These are phyloP conservation scores for Hemerocallis citrina DNA, from an alignment of 106 monocot species.

Conservation along the genomic window DNA sequence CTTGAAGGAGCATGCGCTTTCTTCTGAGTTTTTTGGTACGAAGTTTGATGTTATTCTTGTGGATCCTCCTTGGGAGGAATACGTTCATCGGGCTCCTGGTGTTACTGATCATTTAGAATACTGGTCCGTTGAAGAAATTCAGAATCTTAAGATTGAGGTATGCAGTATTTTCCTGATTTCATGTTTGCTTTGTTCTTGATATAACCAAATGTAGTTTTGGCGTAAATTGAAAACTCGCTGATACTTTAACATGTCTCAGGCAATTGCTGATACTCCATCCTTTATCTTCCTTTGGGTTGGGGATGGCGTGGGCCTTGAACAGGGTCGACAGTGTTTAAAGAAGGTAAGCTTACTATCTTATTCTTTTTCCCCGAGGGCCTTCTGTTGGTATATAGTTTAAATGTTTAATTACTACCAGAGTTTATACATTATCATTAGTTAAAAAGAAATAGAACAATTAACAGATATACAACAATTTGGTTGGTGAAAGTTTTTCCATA, in stretches of 20 bases:
- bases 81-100: conserved; percentile 97
- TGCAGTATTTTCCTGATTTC: background rate
- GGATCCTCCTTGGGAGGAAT: conserved; percentile 99
- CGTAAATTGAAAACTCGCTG: background rate
- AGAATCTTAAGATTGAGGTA: conserved; percentile 78
- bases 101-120: conserved; percentile 84
- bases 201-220: background rate
- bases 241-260: conserved; percentile 28
- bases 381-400: conserved; percentile 1
- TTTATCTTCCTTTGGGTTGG: conserved; percentile 99
- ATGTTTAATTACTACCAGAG: background rate
- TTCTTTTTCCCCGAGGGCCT: background rate
- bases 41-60: conserved; percentile 99
- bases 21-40: conserved; percentile 86
- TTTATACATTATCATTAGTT: too few species aligned
- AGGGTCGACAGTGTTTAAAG: conserved; percentile 90
- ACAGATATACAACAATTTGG: too few species aligned
- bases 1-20: conserved; percentile 54
- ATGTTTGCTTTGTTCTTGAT: background rate
- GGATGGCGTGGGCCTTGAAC: conserved; percentile 93
- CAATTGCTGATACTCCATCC: conserved; percentile 97
- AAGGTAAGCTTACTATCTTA: conserved; percentile 39
- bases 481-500: background rate
- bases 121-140: conserved; percentile 92
- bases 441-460: too few species aligned